Conservation (phyloP, 106 monocot genomes). For the Amphibolis antarctica region DNA sequence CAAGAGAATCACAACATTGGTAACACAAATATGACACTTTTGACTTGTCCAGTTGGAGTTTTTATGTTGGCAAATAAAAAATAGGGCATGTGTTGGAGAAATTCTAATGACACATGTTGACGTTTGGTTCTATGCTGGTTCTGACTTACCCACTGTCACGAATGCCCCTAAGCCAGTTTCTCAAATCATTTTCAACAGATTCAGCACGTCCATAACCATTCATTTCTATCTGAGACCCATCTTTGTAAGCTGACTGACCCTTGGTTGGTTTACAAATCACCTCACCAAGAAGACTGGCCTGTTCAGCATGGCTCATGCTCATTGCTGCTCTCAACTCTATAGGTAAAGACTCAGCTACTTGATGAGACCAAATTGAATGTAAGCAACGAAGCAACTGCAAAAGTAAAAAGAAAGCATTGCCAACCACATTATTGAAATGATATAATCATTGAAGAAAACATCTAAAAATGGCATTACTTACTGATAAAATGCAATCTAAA, state of each 20-base stretch:
- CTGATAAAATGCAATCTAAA: too few relatives aligned
- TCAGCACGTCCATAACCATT: slow-evolving; percentile 32
- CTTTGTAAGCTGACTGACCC: slow-evolving; percentile 31
- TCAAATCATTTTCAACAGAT: slow-evolving; percentile 60
- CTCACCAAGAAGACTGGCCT: slow-evolving; percentile 83
- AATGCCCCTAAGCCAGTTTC: slow-evolving; percentile 91
- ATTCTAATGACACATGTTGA: too few relatives aligned
- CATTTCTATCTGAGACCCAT: slow-evolving; percentile 43
- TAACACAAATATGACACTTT: too few relatives aligned
- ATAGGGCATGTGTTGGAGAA: too few relatives aligned
- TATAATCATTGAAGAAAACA: neutral
- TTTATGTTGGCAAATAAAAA: too few relatives aligned
- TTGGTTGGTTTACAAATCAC: slow-evolving; percentile 33
- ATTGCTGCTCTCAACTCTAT: slow-evolving; percentile 68
- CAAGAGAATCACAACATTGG: neutral
- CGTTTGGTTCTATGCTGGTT: too few relatives aligned
- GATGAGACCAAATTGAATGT: slow-evolving; percentile 80
- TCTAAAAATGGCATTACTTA: too few relatives aligned
- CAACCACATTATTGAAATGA: neutral
- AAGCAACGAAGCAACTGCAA: slow-evolving; percentile 70
- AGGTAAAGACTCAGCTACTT: slow-evolving; percentile 44
- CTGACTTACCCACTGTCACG: slow-evolving; percentile 85
- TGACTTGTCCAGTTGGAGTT: too few relatives aligned
- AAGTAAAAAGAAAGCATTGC: neutral
- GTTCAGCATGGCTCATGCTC: slow-evolving; percentile 56